These are phyloP conservation scores for Hemisphaericaspora nanyangensis DNA, from an alignment of 805 yeast species.

Conservation along the genomic window DNA sequence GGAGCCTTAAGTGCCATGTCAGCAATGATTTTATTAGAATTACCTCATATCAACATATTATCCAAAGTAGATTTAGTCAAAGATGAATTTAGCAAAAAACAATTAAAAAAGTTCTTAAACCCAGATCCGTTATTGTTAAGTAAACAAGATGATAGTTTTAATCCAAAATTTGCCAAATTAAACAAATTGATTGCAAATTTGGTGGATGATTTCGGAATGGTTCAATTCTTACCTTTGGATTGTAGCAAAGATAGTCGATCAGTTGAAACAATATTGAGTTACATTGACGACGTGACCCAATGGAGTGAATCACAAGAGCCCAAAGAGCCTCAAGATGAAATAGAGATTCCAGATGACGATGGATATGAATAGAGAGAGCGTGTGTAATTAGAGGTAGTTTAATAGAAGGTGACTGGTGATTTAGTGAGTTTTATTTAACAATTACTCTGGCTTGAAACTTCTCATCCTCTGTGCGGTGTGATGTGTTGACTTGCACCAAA, in stretches of 20 bases:
- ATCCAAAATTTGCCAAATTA: conserved; percentile 62
- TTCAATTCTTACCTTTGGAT: conserved; percentile 89
- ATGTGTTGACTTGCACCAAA: too few species aligned
- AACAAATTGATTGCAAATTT: conserved; percentile 82
- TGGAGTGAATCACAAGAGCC: conserved; percentile 98
- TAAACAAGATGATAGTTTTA: conserved; percentile 46
- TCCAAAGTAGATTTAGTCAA: conserved; percentile 85
- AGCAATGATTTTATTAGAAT: conserved; percentile 91
- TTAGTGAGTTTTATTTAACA: background rate
- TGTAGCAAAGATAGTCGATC: conserved; percentile 64
- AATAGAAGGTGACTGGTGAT: background rate
- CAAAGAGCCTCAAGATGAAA: conserved; percentile 84
- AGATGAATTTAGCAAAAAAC: conserved; percentile 70
- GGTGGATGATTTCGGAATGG: conserved; percentile 98
- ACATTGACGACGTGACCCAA: conserved; percentile 95
- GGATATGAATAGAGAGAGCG: background rate
- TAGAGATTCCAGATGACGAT: conserved; percentile 58
- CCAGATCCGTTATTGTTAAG: conserved; percentile 84
- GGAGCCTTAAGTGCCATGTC: conserved; percentile 98
- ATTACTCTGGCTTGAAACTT: too few species aligned
- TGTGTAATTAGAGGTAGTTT: too few species aligned
- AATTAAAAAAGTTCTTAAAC: conserved; percentile 77
- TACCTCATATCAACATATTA: conserved; percentile 89
- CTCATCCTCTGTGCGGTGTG: too few species aligned
- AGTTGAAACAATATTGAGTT: conserved; percentile 78